These are phyloP conservation scores for Monosporascus sp. DNA, from an alignment of 2,329 filamentous ascomycete genomes.

Conservation along the genomic window DNA sequence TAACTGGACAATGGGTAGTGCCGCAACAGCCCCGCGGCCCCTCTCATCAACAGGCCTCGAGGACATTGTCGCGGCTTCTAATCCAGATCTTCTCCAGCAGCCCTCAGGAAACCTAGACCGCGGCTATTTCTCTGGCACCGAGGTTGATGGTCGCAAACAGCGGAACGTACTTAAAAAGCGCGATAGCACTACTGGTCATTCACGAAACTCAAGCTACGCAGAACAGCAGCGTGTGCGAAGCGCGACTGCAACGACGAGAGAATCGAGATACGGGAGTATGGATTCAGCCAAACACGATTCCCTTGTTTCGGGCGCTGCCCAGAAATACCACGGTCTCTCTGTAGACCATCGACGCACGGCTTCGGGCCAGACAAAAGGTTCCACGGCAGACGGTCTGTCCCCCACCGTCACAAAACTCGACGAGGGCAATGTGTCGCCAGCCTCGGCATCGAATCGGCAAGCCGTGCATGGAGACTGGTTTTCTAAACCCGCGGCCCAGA, in stretches of 20 bases:
- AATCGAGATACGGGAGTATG: slow-evolving; percentile 73
- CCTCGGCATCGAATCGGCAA: slow-evolving; percentile 35
- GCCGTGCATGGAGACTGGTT: slow-evolving; percentile 53
- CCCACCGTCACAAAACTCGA: slow-evolving; percentile 59
- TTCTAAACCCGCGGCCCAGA: slow-evolving; percentile 41
- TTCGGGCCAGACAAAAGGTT: slow-evolving; percentile 51
- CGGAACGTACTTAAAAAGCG: slow-evolving; percentile 80
- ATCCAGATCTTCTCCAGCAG: slow-evolving; percentile 34
- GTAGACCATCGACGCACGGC: slow-evolving; percentile 54
- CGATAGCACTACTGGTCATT: slow-evolving; percentile 54
- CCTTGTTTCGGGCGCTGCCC: slow-evolving; percentile 54
- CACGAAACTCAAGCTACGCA: slow-evolving; percentile 68
- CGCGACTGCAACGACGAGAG: slow-evolving; percentile 60
- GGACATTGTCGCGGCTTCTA: slow-evolving; percentile 35
- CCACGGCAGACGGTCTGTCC: slow-evolving; percentile 47
- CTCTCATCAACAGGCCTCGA: slow-evolving; percentile 48
- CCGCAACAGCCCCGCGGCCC: slow-evolving; percentile 41
- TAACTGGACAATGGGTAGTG: slow-evolving; percentile 60
- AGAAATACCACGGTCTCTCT: slow-evolving; percentile 62
- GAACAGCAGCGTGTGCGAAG: slow-evolving; percentile 67
- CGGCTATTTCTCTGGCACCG: slow-evolving; percentile 89
- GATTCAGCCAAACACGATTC: slow-evolving; percentile 62
- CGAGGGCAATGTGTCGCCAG: slow-evolving; percentile 38
- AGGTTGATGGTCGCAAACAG: slow-evolving; percentile 64
- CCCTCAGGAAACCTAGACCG: slow-evolving; percentile 65